Base-by-base conservation (phyloP, 164 flowering plant genomes). In the Cinnamomum micranthum region DNA sequence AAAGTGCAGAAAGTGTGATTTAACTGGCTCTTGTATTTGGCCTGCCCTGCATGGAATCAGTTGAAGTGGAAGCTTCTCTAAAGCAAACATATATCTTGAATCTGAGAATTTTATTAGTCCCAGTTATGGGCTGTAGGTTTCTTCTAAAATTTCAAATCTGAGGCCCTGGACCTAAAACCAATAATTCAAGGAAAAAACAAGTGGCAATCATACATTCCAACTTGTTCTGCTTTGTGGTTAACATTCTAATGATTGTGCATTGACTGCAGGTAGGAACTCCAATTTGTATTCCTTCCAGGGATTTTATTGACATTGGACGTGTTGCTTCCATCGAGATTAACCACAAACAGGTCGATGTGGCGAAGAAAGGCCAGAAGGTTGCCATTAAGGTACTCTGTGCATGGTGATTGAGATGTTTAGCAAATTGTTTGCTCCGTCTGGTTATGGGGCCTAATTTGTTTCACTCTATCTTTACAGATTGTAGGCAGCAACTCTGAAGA, bases 291-390 rank as follows among this genome's bases (percentile, higher is more conserved):
- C 99, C 97, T 28, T 78, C 82, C 35, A 87, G 81, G 81, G 98
- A 93, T 0, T 93, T 84, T 74, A 89, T 93, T 76, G 90, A 85
- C 31, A 92, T 95, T 83, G 99, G 99, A 6, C 87, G 88, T 22
- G 87, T 95, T 73, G 86, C 97, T 12, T 95, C 99, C 9, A 90
- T 95, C 74, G 97, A 93, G 78, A 86, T 84, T n/a, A 95, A 95
- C 80, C 91, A 93, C 71, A 93, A 88, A 72, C 89, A 96, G 31
- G 93, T 95, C 77, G 97, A 95, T 77, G 20, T 33, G 62, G 99
- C 98, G 28, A 95, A 90, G 87, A 95, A 95, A 81, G 98, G 98
- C 71, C 90, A 85, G 77, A 88, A 85, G 81, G 97, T 93, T 28
- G 98, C 99, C 73, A 88, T 95, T 69, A 95, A 95, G 99, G 98